A percentile compares a stretch with the other conserved stretches of the same genome.
Evolutionary conservation across 2,329 filamentous ascomycete species (phyloP).

Genomic region (Fusarium tricinctum): DNA sequence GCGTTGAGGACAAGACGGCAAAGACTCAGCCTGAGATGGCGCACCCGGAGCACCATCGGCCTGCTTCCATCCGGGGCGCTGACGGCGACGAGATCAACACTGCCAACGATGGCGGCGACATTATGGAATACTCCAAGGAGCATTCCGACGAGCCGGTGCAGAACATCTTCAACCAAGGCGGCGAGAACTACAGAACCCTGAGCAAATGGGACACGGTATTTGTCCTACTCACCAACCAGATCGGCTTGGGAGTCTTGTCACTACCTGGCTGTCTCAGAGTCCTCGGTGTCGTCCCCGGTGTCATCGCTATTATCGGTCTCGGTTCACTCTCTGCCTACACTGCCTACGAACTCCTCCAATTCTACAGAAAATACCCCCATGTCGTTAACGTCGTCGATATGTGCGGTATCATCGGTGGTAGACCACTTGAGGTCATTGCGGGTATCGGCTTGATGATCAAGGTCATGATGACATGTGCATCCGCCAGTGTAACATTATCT

Average conservation of each 20-base stretch:
- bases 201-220: constrained; percentile 49
- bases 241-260: constrained; percentile 65
- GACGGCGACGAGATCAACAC: constrained; percentile 36
- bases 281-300: constrained; percentile 74
- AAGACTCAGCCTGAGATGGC: constrained; percentile 32
- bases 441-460: constrained; percentile 76
- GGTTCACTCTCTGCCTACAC: constrained; percentile 74
- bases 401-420: constrained; percentile 64
- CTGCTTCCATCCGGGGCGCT: constrained; percentile 25
- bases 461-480: constrained; percentile 77
- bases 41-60: constrained; percentile 12
- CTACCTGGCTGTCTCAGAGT: constrained; percentile 78
- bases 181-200: constrained; percentile 50
- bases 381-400: constrained; percentile 79
- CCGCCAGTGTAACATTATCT: constrained; percentile 74
- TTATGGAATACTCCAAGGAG: constrained; percentile 29
- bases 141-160: constrained; percentile 34
- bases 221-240: constrained; percentile 50
- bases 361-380: constrained; percentile 76
- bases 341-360: constrained; percentile 67
- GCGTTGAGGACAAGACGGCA: constrained; percentile 23
- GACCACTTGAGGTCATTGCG: constrained; percentile 44
- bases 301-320: constrained; percentile 75
- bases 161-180: constrained; percentile 50
- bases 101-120: constrained; percentile 24